Conservation (phyloP, 2,329 filamentous ascomycete genomes). For the Pseudogymnoascus sp. region DNA sequence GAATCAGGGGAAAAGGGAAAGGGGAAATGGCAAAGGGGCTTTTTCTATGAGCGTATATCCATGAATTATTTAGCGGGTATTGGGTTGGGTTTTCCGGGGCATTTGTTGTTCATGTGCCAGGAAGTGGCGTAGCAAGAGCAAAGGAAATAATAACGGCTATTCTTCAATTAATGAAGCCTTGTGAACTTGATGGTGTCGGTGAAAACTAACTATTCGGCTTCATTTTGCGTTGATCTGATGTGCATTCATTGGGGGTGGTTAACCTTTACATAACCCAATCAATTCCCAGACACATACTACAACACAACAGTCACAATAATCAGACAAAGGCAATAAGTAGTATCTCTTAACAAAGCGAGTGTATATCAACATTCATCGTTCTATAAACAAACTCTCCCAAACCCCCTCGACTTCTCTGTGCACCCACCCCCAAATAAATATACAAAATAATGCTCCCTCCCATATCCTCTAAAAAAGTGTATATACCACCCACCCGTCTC, state of each 20-base stretch:
- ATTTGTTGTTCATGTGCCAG: neutral
- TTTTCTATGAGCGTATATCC: neutral
- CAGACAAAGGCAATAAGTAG: neutral
- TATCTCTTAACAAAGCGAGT: slow-evolving; percentile 3
- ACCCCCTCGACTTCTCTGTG: neutral
- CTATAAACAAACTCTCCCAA: neutral
- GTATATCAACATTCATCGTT: neutral
- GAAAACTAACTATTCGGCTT: neutral
- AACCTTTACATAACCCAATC: neutral
- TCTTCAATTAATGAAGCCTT: neutral
- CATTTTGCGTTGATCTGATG: neutral
- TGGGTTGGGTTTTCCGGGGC: neutral
- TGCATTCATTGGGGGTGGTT: neutral
- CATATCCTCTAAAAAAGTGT: neutral
- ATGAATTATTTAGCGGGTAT: neutral
- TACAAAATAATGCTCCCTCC: neutral
- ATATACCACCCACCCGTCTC: slow-evolving; percentile 7
- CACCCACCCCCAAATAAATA: neutral
- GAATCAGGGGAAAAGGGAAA: neutral
- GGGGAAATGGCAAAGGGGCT: neutral
- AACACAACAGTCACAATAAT: neutral
- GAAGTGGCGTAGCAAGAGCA: neutral
- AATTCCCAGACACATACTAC: neutral
- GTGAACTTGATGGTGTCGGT: neutral
- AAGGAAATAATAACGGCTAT: neutral